phyloP scores from a whole-genome alignment of 2,329 filamentous ascomycete genomes.

The Fusarium oxysporum region DNA sequence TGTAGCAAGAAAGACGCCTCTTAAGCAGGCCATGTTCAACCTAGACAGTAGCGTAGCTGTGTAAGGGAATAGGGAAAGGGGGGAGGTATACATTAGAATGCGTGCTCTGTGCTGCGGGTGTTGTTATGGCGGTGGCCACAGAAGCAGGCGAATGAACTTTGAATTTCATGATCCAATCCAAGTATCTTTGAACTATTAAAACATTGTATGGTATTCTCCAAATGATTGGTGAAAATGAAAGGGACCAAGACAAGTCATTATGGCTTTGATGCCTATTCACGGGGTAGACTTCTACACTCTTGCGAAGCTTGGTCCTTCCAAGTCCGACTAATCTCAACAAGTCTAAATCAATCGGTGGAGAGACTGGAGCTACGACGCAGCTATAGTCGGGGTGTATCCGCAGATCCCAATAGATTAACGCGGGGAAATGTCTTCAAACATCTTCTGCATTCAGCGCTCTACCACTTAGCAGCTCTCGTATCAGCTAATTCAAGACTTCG shows the following conservation, averaged over 20 bases:
- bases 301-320: no score
- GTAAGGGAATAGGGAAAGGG: no score
- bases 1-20: background rate
- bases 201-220: background rate
- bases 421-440: background rate
- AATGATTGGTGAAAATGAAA: rapidly evolving
- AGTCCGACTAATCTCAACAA: rapidly evolving
- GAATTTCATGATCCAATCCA: background rate
- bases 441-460: background rate
- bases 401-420: background rate
- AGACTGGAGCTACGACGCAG: background rate
- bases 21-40: background rate
- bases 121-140: background rate
- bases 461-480: background rate
- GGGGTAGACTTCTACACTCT: background rate
- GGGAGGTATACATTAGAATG: background rate
- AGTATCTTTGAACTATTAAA: rapidly evolving
- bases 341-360: background rate
- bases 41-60: no score
- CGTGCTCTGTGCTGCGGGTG: background rate
- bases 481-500: background rate
- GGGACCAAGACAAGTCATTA: rapidly evolving
- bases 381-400: background rate
- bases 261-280: rapidly evolving
- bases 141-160: background rate